These are phyloP conservation scores for Penicillium robsamsonii DNA, from an alignment of 495 filamentous ascomycete species.

Conservation along the genomic window DNA sequence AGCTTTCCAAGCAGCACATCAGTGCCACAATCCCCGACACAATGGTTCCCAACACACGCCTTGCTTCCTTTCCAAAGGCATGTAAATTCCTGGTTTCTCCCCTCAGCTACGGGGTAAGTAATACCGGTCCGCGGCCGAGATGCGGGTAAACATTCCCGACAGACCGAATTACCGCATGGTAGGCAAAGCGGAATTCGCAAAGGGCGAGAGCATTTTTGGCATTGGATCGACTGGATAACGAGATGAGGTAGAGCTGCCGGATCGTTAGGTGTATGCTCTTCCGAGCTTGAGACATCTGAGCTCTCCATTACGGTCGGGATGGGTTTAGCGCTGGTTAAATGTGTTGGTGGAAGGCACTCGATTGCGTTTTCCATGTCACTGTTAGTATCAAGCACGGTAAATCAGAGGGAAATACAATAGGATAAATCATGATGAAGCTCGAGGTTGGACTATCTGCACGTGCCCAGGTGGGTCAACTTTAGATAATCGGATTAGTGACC, in stretches of 20 bases:
- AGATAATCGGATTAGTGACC: conserved; percentile 20
- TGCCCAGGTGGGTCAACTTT: conserved; percentile 22
- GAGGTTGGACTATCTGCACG: conserved; percentile 16
- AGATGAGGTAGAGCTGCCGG: conserved; percentile 41
- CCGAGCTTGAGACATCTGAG: conserved; percentile 13
- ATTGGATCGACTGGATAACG: conserved; percentile 72
- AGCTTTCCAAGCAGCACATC: conserved; percentile 74
- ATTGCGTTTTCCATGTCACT: conserved; percentile 34
- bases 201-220: conserved; percentile 67
- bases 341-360: conserved; percentile 8
- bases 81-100: conserved; percentile 62
- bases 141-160: conserved; percentile 69
- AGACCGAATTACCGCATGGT: conserved; percentile 80
- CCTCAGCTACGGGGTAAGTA: conserved; percentile 66
- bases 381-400: too few relatives aligned
- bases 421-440: conserved; percentile 1
- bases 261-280: conserved; percentile 46
- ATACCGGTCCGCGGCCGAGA: conserved; percentile 61
- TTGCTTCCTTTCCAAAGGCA: conserved; percentile 61
- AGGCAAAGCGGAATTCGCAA: conserved; percentile 68
- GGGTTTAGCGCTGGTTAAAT: conserved; percentile 9
- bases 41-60: conserved; percentile 66
- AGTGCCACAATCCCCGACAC: conserved; percentile 67
- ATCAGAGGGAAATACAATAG: neutral
- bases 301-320: conserved; percentile 10